Evolutionary conservation across 1,284 basidiomycete species (phyloP).

Genomic region (Pascua sp.): DNA sequence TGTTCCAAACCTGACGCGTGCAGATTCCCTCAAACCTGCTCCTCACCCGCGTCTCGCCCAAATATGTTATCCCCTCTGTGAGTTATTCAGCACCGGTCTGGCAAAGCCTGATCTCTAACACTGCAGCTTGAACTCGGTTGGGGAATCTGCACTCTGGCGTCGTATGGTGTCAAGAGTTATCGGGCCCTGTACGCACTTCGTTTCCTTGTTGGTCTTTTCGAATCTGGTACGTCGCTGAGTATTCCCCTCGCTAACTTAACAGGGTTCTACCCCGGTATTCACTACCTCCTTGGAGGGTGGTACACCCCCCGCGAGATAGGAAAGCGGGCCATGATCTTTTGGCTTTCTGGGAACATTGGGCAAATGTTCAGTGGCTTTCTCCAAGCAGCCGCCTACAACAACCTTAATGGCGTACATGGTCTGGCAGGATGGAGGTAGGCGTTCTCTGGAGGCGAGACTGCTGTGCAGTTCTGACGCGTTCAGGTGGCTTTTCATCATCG

Average conservation of each 20-base stretch:
- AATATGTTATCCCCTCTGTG: slow-evolving; percentile 31
- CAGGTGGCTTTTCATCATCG: slow-evolving; percentile 23
- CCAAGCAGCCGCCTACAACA: slow-evolving; percentile 39
- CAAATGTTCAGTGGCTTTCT: slow-evolving; percentile 39
- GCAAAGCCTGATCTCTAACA: slow-evolving; percentile 3
- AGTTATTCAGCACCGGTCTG: background rate
- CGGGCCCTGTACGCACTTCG: slow-evolving; percentile 29
- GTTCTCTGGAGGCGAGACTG: background rate
- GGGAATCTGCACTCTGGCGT: slow-evolving; percentile 36
- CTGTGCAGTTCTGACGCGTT: background rate
- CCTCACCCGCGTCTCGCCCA: slow-evolving; percentile 38
- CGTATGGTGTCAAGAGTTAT: slow-evolving; percentile 28
- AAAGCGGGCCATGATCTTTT: slow-evolving; percentile 42
- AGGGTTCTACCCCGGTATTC: slow-evolving; percentile 34
- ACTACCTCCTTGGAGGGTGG: slow-evolving; percentile 38
- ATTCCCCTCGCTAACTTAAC: slow-evolving; percentile 35
- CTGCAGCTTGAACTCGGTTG: slow-evolving; percentile 34
- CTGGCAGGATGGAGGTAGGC: slow-evolving; percentile 34
- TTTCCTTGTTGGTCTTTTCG: slow-evolving; percentile 36
- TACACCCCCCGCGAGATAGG: slow-evolving; percentile 41
- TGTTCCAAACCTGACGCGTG: background rate
- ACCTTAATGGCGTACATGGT: slow-evolving; percentile 35
- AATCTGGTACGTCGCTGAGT: slow-evolving; percentile 20
- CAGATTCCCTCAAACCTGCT: slow-evolving; percentile 41
- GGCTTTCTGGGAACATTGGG: slow-evolving; percentile 33